Percentiles rank a stretch among this genome's conserved stretches.
Evolutionary conservation across 257 asterid species (phyloP).

Genomic region (Solanum bukasovii): DNA sequence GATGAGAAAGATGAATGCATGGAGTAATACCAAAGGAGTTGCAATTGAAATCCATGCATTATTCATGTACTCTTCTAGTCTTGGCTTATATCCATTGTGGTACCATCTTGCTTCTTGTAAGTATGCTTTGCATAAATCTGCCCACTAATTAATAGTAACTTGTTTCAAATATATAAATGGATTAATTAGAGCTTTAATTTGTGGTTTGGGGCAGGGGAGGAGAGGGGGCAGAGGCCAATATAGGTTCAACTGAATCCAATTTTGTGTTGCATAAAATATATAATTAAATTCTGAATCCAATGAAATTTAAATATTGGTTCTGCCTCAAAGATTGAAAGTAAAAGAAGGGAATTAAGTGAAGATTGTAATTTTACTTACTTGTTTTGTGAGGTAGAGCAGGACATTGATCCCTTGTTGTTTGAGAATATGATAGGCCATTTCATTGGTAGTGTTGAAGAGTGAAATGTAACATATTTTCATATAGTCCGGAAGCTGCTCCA

Average conservation of each 20-base stretch:
- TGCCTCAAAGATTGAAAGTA: background rate
- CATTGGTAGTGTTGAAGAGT: slow-evolving; percentile 5
- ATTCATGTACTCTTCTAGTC: slow-evolving; percentile 18
- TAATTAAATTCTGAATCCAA: no score
- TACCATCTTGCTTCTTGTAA: slow-evolving; percentile 34
- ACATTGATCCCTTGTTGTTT: background rate
- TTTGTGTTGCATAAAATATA: background rate
- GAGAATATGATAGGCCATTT: slow-evolving; percentile 8
- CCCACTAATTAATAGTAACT: background rate
- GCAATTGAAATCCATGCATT: no score
- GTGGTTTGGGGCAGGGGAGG: background rate
- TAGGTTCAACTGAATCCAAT: background rate
- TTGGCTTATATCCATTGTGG: slow-evolving; percentile 14
- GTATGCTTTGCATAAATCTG: slow-evolving; percentile 14
- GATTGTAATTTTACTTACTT: background rate
- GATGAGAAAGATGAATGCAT: no score
- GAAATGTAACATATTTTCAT: slow-evolving; percentile 9
- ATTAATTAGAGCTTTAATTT: background rate
- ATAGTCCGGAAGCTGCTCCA: slow-evolving; percentile 12
- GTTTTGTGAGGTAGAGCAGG: background rate
- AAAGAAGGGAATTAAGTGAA: no score
- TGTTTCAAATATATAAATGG: background rate
- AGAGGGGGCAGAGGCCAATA: no score
- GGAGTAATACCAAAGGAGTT: no score
- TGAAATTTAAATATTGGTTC: background rate